Base-by-base conservation (phyloP, 306 rosid genomes). In the Biancaea sappan region DNA sequence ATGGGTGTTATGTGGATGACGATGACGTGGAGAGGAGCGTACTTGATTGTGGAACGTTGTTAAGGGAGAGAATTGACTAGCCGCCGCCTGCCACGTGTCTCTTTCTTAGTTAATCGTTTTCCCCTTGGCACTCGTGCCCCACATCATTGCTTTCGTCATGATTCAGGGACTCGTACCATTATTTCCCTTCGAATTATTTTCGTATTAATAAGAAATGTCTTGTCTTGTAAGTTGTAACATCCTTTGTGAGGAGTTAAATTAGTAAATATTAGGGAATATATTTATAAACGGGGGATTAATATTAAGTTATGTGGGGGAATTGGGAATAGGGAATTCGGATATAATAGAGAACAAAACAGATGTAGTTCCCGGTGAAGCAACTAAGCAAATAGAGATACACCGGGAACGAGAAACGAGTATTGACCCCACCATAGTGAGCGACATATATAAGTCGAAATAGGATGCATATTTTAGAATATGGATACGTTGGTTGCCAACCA, bases 61-160 rank as follows among this genome's bases (percentile, higher is more conserved):
- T 4, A 5, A 4, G 48, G 47, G n/a, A 19, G 48, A 19, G 31
- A 62, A 24, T 6, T 15, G 64, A 8, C 19, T 56, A 35, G 78
- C 70, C 74, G 83, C 80, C 83, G 56, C 74, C 34, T 69, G 80
- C 74, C 71, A 78, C 50, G 72, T 80, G 71, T 46, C 70, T 29
- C 21, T 59, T 19, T 44, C 28, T 10, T 4, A 5, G 29, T n/a
- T 44, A 48, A 40, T 63, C 43, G 46, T 26, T 6, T 21, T 19
- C 61, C 29, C 58, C 62, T 51, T 52, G 34, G 34, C 31, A 35
- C 18, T 10, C 12, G 29, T 35, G 47, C 8, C 68, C 48, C 46
- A 6, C 68, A 62, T 62, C 68, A 62, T 31, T 37, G 48, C 47
- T 11, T 37, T 13, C 68, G 68, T 62, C 68, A 62, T 62, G 16